Evolutionary conservation across 345 rosid species (phyloP).

Genomic region (Balakata baccata): DNA sequence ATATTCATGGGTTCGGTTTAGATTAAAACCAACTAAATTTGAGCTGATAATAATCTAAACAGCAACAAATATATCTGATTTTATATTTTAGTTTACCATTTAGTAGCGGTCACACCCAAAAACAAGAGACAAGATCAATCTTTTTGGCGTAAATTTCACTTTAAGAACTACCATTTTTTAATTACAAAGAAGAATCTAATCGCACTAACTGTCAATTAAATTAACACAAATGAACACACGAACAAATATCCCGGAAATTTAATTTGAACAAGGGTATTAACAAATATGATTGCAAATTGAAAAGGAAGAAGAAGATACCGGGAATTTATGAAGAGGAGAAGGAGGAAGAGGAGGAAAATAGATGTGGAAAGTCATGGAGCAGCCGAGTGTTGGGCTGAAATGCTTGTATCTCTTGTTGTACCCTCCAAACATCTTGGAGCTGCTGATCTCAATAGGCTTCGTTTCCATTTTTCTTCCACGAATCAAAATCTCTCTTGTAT

Average conservation of each 20-base stretch:
- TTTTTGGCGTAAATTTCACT: too few species aligned
- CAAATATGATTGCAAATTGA: neutral
- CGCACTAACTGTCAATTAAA: too few species aligned
- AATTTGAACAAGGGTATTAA: neutral
- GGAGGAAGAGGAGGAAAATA: slow-evolving; percentile 78
- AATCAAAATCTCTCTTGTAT: slow-evolving; percentile 10
- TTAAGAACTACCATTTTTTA: too few species aligned
- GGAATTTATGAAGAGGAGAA: slow-evolving; percentile 50
- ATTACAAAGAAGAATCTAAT: too few species aligned
- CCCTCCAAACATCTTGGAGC: slow-evolving; percentile 85
- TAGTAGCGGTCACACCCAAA: too few species aligned
- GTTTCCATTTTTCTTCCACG: slow-evolving; percentile 43
- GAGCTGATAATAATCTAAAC: too few species aligned
- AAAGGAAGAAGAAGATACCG: slow-evolving; percentile 38
- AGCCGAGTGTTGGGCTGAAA: slow-evolving; percentile 72
- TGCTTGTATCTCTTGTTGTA: slow-evolving; percentile 86
- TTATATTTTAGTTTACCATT: too few species aligned
- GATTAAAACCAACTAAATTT: too few species aligned
- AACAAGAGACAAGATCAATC: too few species aligned
- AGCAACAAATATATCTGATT: too few species aligned
- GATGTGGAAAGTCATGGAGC: slow-evolving; percentile 82
- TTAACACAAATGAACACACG: too few species aligned
- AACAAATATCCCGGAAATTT: too few species aligned
- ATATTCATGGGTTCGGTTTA: neutral
- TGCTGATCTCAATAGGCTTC: slow-evolving; percentile 61